These are phyloP conservation scores for Lichenothelia convexa DNA, from an alignment of 495 filamentous ascomycete genomes.

Conservation along the genomic window DNA sequence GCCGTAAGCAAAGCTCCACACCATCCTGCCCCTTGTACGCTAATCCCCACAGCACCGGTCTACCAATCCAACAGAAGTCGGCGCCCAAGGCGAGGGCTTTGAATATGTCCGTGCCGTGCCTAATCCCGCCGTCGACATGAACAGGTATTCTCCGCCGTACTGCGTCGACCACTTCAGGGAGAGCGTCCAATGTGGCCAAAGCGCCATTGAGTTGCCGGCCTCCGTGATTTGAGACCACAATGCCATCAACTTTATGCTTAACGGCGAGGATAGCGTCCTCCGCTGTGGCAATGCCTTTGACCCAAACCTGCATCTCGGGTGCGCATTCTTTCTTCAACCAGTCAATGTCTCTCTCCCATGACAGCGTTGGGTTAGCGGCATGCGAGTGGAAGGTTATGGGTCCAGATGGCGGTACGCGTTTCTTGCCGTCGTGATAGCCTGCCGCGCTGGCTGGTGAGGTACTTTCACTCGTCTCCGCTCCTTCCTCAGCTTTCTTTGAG, in stretches of 20 bases:
- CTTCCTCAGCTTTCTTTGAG: conserved; percentile 1
- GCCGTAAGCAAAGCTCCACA: conserved; percentile 16
- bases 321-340: conserved; percentile 19
- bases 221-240: conserved; percentile 31
- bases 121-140: conserved; percentile 15
- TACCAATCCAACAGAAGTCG: conserved; percentile 16
- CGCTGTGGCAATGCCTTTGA: conserved; percentile 21
- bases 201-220: conserved; percentile 27
- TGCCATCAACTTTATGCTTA: conserved; percentile 17
- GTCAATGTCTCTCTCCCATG: conserved; percentile 20
- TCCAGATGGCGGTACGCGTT: conserved; percentile 12
- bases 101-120: conserved; percentile 17
- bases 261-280: conserved; percentile 23
- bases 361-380: conserved; percentile 19
- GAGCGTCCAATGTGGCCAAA: conserved; percentile 13
- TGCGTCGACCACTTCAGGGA: conserved; percentile 18
- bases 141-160: conserved; percentile 13
- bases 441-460: conserved; percentile 5
- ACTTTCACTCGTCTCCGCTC: background rate
- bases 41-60: conserved; percentile 17
- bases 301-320: conserved; percentile 21
- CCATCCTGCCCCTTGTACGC: conserved; percentile 16
- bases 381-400: conserved; percentile 21
- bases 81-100: conserved; percentile 18
- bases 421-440: conserved; percentile 15